phyloP scores from a whole-genome alignment of 75 land plant species.

The Selaginella tamariscina region DNA sequence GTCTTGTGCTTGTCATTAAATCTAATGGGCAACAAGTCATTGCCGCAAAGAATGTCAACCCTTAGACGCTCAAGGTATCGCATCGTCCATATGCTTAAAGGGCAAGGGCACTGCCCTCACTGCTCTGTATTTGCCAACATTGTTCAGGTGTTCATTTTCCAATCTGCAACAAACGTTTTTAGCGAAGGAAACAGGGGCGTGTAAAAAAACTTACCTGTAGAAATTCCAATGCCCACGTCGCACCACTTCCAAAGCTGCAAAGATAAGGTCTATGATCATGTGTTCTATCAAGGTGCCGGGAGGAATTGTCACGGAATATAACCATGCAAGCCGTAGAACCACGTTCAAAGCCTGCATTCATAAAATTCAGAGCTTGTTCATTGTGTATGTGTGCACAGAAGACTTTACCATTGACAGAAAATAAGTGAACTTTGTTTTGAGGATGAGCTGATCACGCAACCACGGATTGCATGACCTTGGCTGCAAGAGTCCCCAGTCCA shows the following conservation, averaged over 20 bases:
- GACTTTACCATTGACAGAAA: conserved; percentile 26
- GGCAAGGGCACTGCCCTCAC: conserved; percentile 6
- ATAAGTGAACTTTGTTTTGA: conserved; percentile 20
- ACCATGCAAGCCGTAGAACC: conserved; percentile 25
- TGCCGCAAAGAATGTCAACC: too few species aligned
- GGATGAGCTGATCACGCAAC: conserved; percentile 27
- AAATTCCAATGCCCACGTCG: conserved; percentile 26
- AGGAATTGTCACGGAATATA: conserved; percentile 21
- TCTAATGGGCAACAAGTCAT: too few species aligned
- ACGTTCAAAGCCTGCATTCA: conserved; percentile 21
- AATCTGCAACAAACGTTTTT: neutral
- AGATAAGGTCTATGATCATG: neutral
- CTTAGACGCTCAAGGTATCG: neutral
- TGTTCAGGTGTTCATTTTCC: conserved; percentile 12
- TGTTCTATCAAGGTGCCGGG: conserved; percentile 17
- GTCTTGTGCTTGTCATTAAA: too few species aligned
- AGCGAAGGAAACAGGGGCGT: neutral
- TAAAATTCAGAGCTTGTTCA: neutral
- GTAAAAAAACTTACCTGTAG: conserved; percentile 12
- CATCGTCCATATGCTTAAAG: neutral
- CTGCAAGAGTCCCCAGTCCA: conserved; percentile 35
- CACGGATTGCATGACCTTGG: conserved; percentile 23
- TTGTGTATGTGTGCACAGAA: neutral
- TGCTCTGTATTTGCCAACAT: conserved; percentile 10
- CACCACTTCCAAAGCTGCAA: conserved; percentile 19